Evolutionary conservation across 1,139 yeast species (phyloP).

Genomic region (Debaryomyces udenii): DNA sequence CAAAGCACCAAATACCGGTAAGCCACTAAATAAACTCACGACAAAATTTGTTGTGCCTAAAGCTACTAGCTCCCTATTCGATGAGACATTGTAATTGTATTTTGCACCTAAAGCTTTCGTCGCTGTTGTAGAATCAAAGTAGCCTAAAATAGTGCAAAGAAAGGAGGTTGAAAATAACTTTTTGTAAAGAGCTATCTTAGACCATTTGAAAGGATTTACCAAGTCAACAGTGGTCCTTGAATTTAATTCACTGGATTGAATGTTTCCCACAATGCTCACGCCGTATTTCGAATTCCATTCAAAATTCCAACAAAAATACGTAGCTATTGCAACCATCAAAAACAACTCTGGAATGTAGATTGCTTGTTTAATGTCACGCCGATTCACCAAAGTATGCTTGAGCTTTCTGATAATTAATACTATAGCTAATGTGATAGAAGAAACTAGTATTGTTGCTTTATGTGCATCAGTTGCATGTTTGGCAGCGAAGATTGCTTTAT

Average conservation of each 20-base stretch:
- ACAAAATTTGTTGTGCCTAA: slow-evolving; percentile 34
- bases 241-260: slow-evolving; percentile 11
- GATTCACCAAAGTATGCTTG: slow-evolving; percentile 22
- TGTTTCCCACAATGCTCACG: slow-evolving; percentile 34
- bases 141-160: slow-evolving; percentile 36
- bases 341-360: slow-evolving; percentile 37
- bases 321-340: slow-evolving; percentile 34
- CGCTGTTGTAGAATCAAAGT: slow-evolving; percentile 39
- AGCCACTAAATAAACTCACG: slow-evolving; percentile 32
- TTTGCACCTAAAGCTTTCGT: slow-evolving; percentile 35
- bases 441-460: slow-evolving; percentile 23
- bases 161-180: slow-evolving; percentile 32
- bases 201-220: slow-evolving; percentile 27
- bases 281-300: slow-evolving; percentile 29
- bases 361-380: slow-evolving; percentile 21
- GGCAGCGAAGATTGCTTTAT: slow-evolving; percentile 25
- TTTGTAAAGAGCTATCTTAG: slow-evolving; percentile 24
- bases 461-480: slow-evolving; percentile 22
- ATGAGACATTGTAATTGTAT: slow-evolving; percentile 34
- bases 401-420: slow-evolving; percentile 26
- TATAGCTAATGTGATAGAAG: slow-evolving; percentile 24
- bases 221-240: slow-evolving; percentile 14
- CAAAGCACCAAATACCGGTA: slow-evolving; percentile 41
- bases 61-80: slow-evolving; percentile 38
- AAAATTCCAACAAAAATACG: slow-evolving; percentile 25